phyloP scores from a whole-genome alignment of 2,329 filamentous ascomycete species.

The Aspergillus sp. region DNA sequence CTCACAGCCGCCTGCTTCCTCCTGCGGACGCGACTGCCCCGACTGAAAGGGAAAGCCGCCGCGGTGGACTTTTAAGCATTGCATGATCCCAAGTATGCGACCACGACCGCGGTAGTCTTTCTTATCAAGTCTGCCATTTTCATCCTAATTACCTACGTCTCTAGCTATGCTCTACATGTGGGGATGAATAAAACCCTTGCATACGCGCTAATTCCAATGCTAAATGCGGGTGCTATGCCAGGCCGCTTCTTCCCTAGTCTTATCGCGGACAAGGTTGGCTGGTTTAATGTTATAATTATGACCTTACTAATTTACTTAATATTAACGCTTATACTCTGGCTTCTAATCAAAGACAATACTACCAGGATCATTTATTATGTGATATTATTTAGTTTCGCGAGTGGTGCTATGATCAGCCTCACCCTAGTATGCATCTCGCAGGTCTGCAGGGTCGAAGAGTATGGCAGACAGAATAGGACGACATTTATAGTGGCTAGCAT shows the following conservation, averaged over 20 bases:
- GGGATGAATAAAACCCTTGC: conserved; percentile 32
- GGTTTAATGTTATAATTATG: conserved; percentile 39
- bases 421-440: conserved; percentile 38
- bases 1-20: conserved; percentile 27
- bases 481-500: conserved; percentile 30
- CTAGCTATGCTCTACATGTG: conserved; percentile 34
- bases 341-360: conserved; percentile 17
- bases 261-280: conserved; percentile 38
- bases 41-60: conserved; percentile 22
- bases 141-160: conserved; percentile 42
- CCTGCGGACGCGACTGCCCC: conserved; percentile 29
- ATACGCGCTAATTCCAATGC: conserved; percentile 36
- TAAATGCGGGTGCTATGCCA: conserved; percentile 37
- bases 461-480: conserved; percentile 31
- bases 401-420: conserved; percentile 35
- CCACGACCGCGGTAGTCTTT: conserved; percentile 36
- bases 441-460: conserved; percentile 34
- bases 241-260: conserved; percentile 41
- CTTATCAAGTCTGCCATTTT: conserved; percentile 43
- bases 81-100: conserved; percentile 28
- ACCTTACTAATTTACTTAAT: conserved; percentile 26
- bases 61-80: conserved; percentile 30
- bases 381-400: conserved; percentile 31
- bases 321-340: conserved; percentile 32
- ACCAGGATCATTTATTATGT: conserved; percentile 29